phyloP scores from a whole-genome alignment of 2,329 filamentous ascomycete species.

The Cytospora paraplurivora region DNA sequence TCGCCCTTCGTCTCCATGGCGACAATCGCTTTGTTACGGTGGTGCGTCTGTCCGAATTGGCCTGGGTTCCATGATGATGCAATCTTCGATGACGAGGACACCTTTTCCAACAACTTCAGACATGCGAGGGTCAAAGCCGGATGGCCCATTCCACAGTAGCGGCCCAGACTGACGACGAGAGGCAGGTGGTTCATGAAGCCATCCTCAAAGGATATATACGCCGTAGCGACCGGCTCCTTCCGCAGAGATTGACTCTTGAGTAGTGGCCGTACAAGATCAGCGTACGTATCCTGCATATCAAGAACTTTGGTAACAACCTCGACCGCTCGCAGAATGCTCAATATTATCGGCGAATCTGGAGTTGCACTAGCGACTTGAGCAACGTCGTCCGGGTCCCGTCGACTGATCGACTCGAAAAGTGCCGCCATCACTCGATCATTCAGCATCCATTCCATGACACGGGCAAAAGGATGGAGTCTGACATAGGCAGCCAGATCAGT shows the following conservation, averaged over 20 bases:
- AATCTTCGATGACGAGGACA: conserved; percentile 81
- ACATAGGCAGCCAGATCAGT: conserved; percentile 80
- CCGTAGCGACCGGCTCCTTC: conserved; percentile 66
- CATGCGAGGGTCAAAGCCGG: conserved; percentile 78
- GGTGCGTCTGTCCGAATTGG: conserved; percentile 58
- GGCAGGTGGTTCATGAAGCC: conserved; percentile 79
- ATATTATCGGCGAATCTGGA: conserved; percentile 78
- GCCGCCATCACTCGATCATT: conserved; percentile 84
- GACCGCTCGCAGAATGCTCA: conserved; percentile 77
- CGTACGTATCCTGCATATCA: conserved; percentile 86
- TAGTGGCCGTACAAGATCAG: conserved; percentile 81
- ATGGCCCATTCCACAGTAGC: conserved; percentile 84
- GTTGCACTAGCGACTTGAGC: conserved; percentile 71
- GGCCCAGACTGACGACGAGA: conserved; percentile 78
- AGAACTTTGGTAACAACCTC: conserved; percentile 82
- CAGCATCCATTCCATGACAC: conserved; percentile 98
- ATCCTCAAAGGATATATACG: conserved; percentile 89
- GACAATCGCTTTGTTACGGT: conserved; percentile 83
- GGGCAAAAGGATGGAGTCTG: conserved; percentile 85
- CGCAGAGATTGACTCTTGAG: conserved; percentile 68
- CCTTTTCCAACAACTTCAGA: conserved; percentile 79
- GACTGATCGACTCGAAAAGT: conserved; percentile 75
- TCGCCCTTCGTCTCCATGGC: conserved; percentile 83
- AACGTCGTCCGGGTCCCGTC: conserved; percentile 58
- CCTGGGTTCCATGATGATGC: conserved; percentile 68